Evolutionary conservation across 2,329 filamentous ascomycete species (phyloP).

Genomic region (Gaeumannomyces sp.): DNA sequence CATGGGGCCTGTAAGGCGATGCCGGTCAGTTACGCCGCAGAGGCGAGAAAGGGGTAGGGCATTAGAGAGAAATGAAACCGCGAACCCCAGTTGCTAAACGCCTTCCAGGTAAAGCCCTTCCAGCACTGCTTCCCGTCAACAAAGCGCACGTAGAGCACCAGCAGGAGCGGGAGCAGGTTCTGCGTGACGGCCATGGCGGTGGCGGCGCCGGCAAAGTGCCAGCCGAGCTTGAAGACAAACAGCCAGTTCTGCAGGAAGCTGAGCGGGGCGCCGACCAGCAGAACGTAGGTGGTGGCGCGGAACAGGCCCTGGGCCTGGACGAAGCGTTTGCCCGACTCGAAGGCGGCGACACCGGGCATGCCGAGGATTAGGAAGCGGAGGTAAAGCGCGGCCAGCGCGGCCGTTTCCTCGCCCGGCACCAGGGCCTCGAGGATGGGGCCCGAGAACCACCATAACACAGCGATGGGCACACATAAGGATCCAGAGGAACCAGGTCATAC

Average conservation of each 20-base stretch:
- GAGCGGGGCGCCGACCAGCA: constrained; percentile 49
- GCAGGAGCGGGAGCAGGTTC: constrained; percentile 67
- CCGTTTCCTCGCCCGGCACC: constrained; percentile 47
- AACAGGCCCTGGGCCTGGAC: constrained; percentile 74
- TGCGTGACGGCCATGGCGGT: constrained; percentile 75
- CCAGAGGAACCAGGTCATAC: constrained; percentile 67
- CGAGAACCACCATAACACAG: constrained; percentile 56
- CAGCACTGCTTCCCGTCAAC: constrained; percentile 72
- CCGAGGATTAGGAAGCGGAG: constrained; percentile 61
- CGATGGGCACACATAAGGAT: constrained; percentile 61
- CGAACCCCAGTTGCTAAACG: constrained; percentile 25
- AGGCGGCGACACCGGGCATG: constrained; percentile 66
- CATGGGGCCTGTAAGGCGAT: constrained; percentile 51
- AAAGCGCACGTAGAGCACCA: constrained; percentile 73
- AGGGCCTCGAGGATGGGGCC: constrained; percentile 46
- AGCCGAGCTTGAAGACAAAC: constrained; percentile 62
- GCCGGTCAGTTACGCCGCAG: background rate
- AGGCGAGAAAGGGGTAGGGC: background rate
- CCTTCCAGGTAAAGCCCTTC: constrained; percentile 63
- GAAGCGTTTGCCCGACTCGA: constrained; percentile 69
- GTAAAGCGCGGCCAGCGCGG: constrained; percentile 61
- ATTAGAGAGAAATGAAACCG: background rate
- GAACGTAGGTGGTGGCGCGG: constrained; percentile 47
- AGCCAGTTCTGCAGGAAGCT: constrained; percentile 71
- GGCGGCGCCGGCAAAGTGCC: constrained; percentile 75